phyloP scores from a whole-genome alignment of 2,329 filamentous ascomycete genomes.

The Calonectria pseudoturangicola region DNA sequence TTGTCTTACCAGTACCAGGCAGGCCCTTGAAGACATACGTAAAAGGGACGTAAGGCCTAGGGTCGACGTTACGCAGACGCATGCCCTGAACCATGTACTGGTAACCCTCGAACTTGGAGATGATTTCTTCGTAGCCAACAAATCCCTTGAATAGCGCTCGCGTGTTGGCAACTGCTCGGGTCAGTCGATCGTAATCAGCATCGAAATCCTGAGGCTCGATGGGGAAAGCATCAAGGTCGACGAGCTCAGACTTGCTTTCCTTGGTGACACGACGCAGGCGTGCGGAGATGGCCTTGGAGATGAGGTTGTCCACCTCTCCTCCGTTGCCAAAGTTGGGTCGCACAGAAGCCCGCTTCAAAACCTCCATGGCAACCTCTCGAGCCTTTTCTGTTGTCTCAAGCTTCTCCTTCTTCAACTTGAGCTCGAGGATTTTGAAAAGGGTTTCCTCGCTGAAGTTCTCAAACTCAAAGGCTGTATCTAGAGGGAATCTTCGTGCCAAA shows the following conservation, averaged over 20 bases:
- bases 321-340: slow-evolving; percentile 84
- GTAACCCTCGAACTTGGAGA: slow-evolving; percentile 73
- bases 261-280: slow-evolving; percentile 52
- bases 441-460: slow-evolving; percentile 79
- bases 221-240: slow-evolving; percentile 49
- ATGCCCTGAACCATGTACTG: slow-evolving; percentile 72
- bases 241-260: slow-evolving; percentile 45
- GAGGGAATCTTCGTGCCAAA: slow-evolving; percentile 78
- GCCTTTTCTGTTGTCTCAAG: slow-evolving; percentile 73
- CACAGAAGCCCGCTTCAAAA: slow-evolving; percentile 77
- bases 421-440: slow-evolving; percentile 75
- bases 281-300: slow-evolving; percentile 53
- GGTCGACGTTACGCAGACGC: slow-evolving; percentile 71
- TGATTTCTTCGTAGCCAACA: slow-evolving; percentile 75
- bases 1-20: slow-evolving; percentile 83
- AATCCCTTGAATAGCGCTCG: slow-evolving; percentile 74
- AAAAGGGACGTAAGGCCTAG: slow-evolving; percentile 73
- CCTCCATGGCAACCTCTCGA: slow-evolving; percentile 73
- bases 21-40: slow-evolving; percentile 80
- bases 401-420: slow-evolving; percentile 76
- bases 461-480: slow-evolving; percentile 79
- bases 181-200: slow-evolving; percentile 73
- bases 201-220: slow-evolving; percentile 70
- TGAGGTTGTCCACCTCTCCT: slow-evolving; percentile 80
- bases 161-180: slow-evolving; percentile 65